Conservation (phyloP, 768 basidiomycete species). For the Suillus clintonianus region DNA sequence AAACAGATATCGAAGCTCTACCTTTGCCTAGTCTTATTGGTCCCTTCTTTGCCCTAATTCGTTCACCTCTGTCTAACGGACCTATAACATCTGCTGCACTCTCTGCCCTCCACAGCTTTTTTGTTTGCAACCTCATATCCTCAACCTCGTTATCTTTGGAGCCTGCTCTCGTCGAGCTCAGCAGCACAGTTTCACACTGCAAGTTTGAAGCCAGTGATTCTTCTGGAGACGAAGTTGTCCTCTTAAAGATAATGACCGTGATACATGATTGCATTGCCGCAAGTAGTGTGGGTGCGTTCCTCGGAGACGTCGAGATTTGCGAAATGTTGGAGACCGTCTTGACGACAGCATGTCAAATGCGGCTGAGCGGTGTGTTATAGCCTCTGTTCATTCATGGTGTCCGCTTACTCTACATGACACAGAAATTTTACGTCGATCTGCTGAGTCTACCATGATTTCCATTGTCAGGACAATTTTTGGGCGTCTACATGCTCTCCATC, state of each 20-base stretch:
- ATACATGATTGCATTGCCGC: constrained; percentile 83
- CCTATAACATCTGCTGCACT: constrained; percentile 97
- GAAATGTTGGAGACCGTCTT: constrained; percentile 98
- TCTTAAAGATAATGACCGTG: constrained; percentile 88
- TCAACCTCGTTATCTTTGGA: constrained; percentile 57
- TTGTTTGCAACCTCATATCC: constrained; percentile 73
- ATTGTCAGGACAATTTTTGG: constrained; percentile 83
- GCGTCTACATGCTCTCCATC: constrained; percentile 67
- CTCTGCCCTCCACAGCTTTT: constrained; percentile 84
- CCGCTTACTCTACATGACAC: constrained; percentile 17
- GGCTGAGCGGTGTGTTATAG: constrained; percentile 78
- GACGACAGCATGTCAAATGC: constrained; percentile 95
- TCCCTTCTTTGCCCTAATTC: constrained; percentile 92
- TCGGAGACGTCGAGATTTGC: constrained; percentile 94
- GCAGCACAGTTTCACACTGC: constrained; percentile 90
- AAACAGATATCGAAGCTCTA: constrained; percentile 57
- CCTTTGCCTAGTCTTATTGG: constrained; percentile 66
- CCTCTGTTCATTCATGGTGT: constrained; percentile 7
- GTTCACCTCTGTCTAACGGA: constrained; percentile 92
- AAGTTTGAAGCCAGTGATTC: constrained; percentile 98
- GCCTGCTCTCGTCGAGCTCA: constrained; percentile 75
- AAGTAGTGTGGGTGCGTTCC: constrained; percentile 57
- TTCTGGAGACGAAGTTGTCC: constrained; percentile 95
- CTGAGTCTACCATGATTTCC: constrained; percentile 86
- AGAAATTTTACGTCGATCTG: constrained; percentile 88